Conservation (phyloP, 352 stramenopile genomes). For the Aphanomyces stellatus region DNA sequence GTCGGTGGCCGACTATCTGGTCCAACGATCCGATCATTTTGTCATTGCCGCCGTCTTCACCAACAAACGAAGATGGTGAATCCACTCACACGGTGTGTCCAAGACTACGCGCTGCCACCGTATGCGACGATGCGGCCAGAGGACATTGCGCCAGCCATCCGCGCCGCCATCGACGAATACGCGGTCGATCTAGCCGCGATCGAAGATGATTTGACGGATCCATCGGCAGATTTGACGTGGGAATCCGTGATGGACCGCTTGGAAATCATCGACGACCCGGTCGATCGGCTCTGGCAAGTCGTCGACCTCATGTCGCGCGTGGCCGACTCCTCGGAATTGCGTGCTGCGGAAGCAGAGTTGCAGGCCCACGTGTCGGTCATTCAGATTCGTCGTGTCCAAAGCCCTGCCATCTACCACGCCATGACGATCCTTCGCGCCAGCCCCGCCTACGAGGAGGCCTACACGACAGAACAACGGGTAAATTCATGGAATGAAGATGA, state of each 20-base stretch:
- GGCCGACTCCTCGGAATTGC: slow-evolving; percentile 92
- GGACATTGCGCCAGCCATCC: slow-evolving; percentile 54
- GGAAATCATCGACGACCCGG: slow-evolving; percentile 87
- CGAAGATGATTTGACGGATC: slow-evolving; percentile 23
- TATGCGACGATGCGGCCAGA: slow-evolving; percentile 51
- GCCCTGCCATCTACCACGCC: slow-evolving; percentile 86
- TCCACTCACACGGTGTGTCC: slow-evolving; percentile 22
- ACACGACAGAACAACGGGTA: slow-evolving; percentile 53
- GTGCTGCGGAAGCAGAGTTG: slow-evolving; percentile 88
- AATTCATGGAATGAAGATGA: not conserved
- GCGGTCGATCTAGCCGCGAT: slow-evolving; percentile 38
- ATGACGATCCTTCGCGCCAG: slow-evolving; percentile 73
- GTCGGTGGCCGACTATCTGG: too few relatives aligned
- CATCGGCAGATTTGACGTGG: slow-evolving; percentile 38
- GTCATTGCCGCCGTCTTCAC: too few relatives aligned
- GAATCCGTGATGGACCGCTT: slow-evolving; percentile 85
- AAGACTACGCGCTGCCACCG: slow-evolving; percentile 48
- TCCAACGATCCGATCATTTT: too few relatives aligned
- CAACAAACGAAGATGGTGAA: too few relatives aligned
- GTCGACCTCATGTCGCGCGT: slow-evolving; percentile 96
- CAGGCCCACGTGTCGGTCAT: slow-evolving; percentile 91
- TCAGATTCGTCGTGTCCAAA: slow-evolving; percentile 89
- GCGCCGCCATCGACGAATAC: slow-evolving; percentile 39
- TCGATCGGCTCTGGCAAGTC: slow-evolving; percentile 92
- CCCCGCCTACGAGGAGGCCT: slow-evolving; percentile 36